phyloP scores from a whole-genome alignment of 805 yeast species.

The Schizosaccharomyces cryophilus region DNA sequence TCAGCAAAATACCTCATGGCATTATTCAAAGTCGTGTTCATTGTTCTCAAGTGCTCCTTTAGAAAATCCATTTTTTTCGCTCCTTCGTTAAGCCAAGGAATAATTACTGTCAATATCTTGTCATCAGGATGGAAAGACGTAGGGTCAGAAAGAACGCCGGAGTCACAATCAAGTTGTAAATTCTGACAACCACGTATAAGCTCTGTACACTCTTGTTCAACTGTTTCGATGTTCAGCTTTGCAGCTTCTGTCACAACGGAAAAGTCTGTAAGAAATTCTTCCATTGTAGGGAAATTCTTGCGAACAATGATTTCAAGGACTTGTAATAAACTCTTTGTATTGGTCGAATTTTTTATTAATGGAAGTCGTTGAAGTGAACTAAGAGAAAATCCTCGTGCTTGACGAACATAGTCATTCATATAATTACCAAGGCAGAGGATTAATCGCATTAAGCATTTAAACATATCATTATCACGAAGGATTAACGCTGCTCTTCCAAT shows the following conservation, averaged over 20 bases:
- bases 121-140: slow-evolving; percentile 65
- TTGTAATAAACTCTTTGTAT: slow-evolving; percentile 71
- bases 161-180: slow-evolving; percentile 46
- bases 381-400: slow-evolving; percentile 77
- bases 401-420: slow-evolving; percentile 83
- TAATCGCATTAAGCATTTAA: slow-evolving; percentile 53
- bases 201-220: slow-evolving; percentile 45
- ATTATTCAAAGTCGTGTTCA: slow-evolving; percentile 38
- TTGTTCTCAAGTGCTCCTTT: slow-evolving; percentile 34
- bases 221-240: slow-evolving; percentile 43
- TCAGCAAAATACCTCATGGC: slow-evolving; percentile 81
- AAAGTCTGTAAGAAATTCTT: slow-evolving; percentile 47
- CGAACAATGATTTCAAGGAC: slow-evolving; percentile 80
- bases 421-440: slow-evolving; percentile 82
- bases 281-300: slow-evolving; percentile 55
- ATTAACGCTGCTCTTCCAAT: slow-evolving; percentile 53
- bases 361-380: slow-evolving; percentile 73
- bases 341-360: slow-evolving; percentile 71
- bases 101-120: slow-evolving; percentile 32
- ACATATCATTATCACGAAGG: slow-evolving; percentile 37
- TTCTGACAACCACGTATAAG: slow-evolving; percentile 38
- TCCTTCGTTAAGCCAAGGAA: slow-evolving; percentile 52
- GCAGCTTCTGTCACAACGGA: slow-evolving; percentile 32
- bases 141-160: slow-evolving; percentile 69
- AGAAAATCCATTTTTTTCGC: slow-evolving; percentile 41